Base-by-base conservation (phyloP, 179 eudicot genomes). In the Camellia oleifera region DNA sequence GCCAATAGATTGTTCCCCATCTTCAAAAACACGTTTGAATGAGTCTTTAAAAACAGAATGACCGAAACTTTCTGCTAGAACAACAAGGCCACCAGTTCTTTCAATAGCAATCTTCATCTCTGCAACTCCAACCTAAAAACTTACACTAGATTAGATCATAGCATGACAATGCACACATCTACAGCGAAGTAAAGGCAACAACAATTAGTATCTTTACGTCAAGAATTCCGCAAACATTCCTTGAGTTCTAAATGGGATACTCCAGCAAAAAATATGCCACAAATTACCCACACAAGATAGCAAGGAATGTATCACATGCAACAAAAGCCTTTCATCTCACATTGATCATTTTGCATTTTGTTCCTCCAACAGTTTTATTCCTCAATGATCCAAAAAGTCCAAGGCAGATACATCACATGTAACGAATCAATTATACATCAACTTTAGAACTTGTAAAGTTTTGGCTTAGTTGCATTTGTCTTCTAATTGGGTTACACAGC, bases 71-170 rank as follows among this genome's bases (percentile, higher is more conserved):
- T 96, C 99, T 58, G 99, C 90, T 58, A 89, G 81, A 81, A 94
- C 98, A 84, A 94, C 98, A 79, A 94, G 97, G 77, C 99, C 99
- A 82, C 99, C 99, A 76, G 98, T 94, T 86, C 83, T 92, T 83
- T 96, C 99, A 83, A 96, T 94, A 82, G 92, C 93, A 76, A 92
- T 92, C 86, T 96, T 96, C 97, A 96, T 93, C 81, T 96, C 99
- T 81, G 98, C 98, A 85, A 96, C 94, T 79, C 99, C 99, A 81
- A 96, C 99, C 99, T 96, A 77, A 48, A 81, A 70, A 58, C 2
- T 14, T 63, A 78, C 7, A 72, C 60, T 8, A 54, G 11, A 53
- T 82, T 66, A 78, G 72, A 67, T 32, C 13, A 60, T 44, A 50
- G 45, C 67, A 71, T 10, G 44, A 67, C 4, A 62, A 8, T 44